Evolutionary conservation across 257 asterid genomes (phyloP), one percentile per base, ranked within the genome.

Genomic region (Echites panduratus): DNA sequence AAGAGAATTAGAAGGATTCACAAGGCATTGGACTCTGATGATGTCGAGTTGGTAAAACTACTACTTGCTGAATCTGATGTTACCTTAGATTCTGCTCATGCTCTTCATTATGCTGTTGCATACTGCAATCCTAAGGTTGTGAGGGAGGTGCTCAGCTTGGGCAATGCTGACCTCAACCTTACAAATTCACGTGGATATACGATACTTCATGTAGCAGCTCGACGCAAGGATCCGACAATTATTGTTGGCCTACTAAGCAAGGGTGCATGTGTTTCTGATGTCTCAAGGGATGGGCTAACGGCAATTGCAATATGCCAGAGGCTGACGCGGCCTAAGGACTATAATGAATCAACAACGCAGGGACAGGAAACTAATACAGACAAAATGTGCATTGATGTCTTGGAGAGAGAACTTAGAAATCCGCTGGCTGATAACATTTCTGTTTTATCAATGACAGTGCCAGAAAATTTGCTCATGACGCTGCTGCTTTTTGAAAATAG

Each of bases 61-160:
- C 97, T 93, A 65, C 84, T 93, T 0, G 82, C 72, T 0, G 98
- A 93, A 82, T 93, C 98, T 14, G 75, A 73, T 2, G 80, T 89
- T 86, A 84, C 96, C 32, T 66, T 93, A 58, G 91, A 93, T 61
- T 76, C 72, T 29, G 92, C 96, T 5, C 83, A 64, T 56, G 98
- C 92, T 10, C 97, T 93, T 68, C 98, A 93, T 70, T 93, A 93
- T 26, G 96, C 96, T 0, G 91, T 93, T 32, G 94, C 96, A 20
- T 93, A 90, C 69, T 93, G 98, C 45, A 89, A 87, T 52, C 78
- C 89, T 19, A 89, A 93, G 79, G 84, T 88, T 3, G 84, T 93
- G 52, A 76, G 70, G 1, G 94, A 90, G 85, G 84, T 87, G 76
- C 84, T 93, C 14, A 78, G 76, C 76, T 66, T 93, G 63, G 87